These are phyloP conservation scores for Ustilago esculenta DNA, from an alignment of 1,284 basidiomycete species.

Conservation along the genomic window DNA sequence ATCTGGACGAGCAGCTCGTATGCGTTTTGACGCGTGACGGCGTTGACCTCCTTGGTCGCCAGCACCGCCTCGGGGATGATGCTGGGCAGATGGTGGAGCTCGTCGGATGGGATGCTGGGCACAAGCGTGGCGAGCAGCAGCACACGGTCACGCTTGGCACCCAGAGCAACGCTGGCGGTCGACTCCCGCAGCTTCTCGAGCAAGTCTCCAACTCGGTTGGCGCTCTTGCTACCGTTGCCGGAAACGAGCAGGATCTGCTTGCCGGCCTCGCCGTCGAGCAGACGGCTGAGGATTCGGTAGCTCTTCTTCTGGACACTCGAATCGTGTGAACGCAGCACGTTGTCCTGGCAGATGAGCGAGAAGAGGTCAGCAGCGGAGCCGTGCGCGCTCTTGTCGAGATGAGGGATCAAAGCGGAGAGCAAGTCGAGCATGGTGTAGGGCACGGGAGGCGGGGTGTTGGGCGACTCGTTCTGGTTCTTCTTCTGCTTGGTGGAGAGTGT, in stretches of 20 bases:
- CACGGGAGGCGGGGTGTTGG: conserved; percentile 67
- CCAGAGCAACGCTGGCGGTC: conserved; percentile 74
- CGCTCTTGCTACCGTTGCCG: conserved; percentile 1
- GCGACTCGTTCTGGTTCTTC: conserved; percentile 39
- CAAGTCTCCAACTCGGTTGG: conserved; percentile 45
- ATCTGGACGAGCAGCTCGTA: conserved; percentile 91
- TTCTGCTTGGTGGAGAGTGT: conserved; percentile 44
- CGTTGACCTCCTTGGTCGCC: conserved; percentile 97
- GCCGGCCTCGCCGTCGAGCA: conserved; percentile 53
- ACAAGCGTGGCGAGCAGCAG: conserved; percentile 80
- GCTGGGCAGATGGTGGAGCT: conserved; percentile 85
- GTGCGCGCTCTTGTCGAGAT: conserved; percentile 39
- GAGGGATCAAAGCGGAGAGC: conserved; percentile 82
- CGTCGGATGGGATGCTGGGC: conserved; percentile 75
- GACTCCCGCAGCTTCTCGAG: conserved; percentile 53
- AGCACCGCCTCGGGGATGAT: conserved; percentile 94
- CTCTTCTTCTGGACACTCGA: conserved; percentile 95
- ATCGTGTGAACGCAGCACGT: conserved; percentile 72
- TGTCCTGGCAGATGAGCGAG: conserved; percentile 69
- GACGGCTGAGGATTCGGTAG: conserved; percentile 84
- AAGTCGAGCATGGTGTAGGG: conserved; percentile 88
- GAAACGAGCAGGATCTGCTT: conserved; percentile 37
- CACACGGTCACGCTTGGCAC: conserved; percentile 87
- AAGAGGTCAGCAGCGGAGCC: conserved; percentile 67
- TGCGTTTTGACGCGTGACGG: conserved; percentile 86